Base-by-base conservation (phyloP, 2,329 filamentous ascomycete genomes). In the Alternaria novae-zelandiae region DNA sequence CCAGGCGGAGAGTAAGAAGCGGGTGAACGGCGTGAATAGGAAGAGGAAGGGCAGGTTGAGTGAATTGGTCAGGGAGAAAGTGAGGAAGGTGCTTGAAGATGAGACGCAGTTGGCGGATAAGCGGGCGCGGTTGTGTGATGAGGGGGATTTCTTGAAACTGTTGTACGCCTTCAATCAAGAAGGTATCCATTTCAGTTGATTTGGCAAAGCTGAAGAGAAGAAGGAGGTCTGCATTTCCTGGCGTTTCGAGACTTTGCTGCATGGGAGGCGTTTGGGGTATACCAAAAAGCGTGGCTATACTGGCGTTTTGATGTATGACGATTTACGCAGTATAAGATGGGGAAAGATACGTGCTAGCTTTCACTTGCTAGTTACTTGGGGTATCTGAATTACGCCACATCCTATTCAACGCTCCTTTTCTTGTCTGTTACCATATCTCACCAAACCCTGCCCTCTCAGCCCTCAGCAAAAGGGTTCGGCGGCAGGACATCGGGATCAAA, bases 141-240 rank as follows among this genome's bases (percentile, higher is more conserved):
- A 98, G 82, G 94, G 91, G 56, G 94, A 97, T 74, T 98, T 97
- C 77, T 82, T 99, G 77, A 90, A 90, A 71, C 80, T 97, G 68
- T 81, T 97, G 66, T 89, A 86, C 79, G 91, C 91, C 2, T 97
- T 97, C 80, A 97, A 97, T 78, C 88, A 93, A 69, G 93, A 97
- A 78, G 93, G 93, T 26, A 95, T 98, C 63, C 95, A 97, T 82
- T 98, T 98, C 79, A 91, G 88, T 66, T 32, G 6, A 15, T 13
- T 1, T 13, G 28, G 12, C 0, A 4, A 8, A 32, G 13, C 30
- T 32, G 30, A 32, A n/a, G 13, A 6, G 11, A 13, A n/a, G 23
- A 20, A 21, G 1, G 30, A 9, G 51, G 51, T 10, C 7, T 41
- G 60, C 60, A 62, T 62, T 59, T 30, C 36, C 43, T 20, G 60